Base-by-base conservation (phyloP, 2,329 filamentous ascomycete species). In the Pseudopithomyces maydicus region DNA sequence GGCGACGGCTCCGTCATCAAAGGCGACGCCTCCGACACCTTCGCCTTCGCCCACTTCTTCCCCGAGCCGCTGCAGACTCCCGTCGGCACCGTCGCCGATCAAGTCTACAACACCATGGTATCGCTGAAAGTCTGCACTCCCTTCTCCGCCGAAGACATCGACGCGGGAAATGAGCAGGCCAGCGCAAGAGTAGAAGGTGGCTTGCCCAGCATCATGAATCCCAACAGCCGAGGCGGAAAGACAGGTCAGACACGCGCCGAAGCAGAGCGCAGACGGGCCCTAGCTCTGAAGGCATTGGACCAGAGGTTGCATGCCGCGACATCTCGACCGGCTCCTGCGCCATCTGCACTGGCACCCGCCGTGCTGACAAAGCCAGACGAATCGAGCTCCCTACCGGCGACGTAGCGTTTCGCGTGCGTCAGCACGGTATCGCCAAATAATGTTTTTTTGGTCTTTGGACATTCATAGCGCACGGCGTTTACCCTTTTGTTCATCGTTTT, bases 31-130 rank as follows among this genome's bases (percentile, higher is more conserved):
- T 96, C 91, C 76, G 95, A 99, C 77, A 97, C 93, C 0, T 99
- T 99, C 73, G 90, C 93, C 7, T 96, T 99, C 74, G 89, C 92
- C 63, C 92, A 95, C 69, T 97, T 99, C 81, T 98, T 98, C 79
- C 95, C 95, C 0, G 90, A 90, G 47, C 86, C 89, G 2, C 80
- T 90, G 41, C 94, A 97, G 73, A 90, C 92, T 0, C 81, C 91
- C 14, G 84, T 98, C 41, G 85, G 88, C 15, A 83, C 87, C 10
- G 73, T 96, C n/a, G 85, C 90, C 11, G 88, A 91, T 65, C 82
- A 87, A 58, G 76, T 97, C 23, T 97, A 94, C 78, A 82, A 84
- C 56, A 75, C 89, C 3, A 81, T 97, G 1, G 88, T 97, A 1
- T 82, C 90, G 5, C 74, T 96, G 71, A 87, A 85, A 65, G 77